These are phyloP conservation scores for Tricharina praecox DNA, from an alignment of 495 filamentous ascomycete genomes.

Conservation along the genomic window DNA sequence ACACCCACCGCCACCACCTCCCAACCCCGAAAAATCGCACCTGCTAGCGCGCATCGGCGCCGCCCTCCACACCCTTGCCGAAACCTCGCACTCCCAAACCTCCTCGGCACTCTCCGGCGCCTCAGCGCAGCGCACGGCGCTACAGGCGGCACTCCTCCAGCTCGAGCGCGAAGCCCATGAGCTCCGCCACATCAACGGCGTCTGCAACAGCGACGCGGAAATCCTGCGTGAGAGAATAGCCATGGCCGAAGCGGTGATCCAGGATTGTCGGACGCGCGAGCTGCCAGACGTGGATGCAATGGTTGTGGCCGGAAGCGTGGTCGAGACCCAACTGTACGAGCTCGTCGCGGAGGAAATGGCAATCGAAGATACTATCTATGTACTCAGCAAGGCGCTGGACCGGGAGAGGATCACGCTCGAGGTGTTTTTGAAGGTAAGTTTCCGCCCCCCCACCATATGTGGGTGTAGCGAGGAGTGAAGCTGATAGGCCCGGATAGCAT, in stretches of 20 bases:
- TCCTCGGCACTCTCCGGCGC: constrained; percentile 42
- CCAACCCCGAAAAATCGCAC: constrained; percentile 89
- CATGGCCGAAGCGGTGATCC: constrained; percentile 64
- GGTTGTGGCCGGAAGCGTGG: constrained; percentile 82
- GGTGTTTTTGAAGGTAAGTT: constrained; percentile 57
- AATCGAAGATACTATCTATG: constrained; percentile 67
- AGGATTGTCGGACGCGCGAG: constrained; percentile 32
- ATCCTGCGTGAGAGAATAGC: constrained; percentile 60
- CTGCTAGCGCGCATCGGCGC: constrained; percentile 61
- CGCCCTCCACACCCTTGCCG: constrained; percentile 48
- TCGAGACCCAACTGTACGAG: constrained; percentile 80
- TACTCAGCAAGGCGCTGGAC: constrained; percentile 67
- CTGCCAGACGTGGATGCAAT: constrained; percentile 67
- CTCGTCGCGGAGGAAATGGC: constrained; percentile 71
- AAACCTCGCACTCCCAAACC: constrained; percentile 47
- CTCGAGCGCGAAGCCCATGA: constrained; percentile 56
- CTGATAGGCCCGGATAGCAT: no score
- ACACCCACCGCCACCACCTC: constrained; percentile 64
- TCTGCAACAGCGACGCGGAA: constrained; percentile 57
- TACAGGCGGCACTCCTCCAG: constrained; percentile 45
- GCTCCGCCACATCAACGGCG: constrained; percentile 47
- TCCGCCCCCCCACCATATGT: no score
- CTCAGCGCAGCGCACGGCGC: constrained; percentile 58
- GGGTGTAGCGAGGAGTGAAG: no score
- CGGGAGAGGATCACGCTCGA: constrained; percentile 61